Conservation (phyloP, 495 filamentous ascomycete species). For the Penicillium steckii region DNA sequence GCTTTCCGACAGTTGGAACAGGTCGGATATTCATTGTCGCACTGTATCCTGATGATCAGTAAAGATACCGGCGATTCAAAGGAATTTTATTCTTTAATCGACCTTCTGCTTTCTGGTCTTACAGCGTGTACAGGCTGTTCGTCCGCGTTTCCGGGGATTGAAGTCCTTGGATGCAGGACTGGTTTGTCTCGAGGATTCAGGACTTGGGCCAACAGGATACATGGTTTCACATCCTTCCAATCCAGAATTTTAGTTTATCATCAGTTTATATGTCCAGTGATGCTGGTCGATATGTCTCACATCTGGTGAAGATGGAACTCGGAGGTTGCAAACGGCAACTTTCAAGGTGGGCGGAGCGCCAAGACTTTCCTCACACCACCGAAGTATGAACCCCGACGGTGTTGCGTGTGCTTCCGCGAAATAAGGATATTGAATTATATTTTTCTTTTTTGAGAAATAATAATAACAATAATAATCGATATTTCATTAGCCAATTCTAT, state of each 20-base stretch:
- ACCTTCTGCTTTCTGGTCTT: slow-evolving; percentile 52
- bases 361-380: too few species aligned
- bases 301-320: background rate
- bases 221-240: slow-evolving; percentile 12
- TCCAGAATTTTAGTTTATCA: background rate
- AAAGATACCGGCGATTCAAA: background rate
- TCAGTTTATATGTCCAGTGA: background rate
- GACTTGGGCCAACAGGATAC: slow-evolving; percentile 16
- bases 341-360: background rate
- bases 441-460: too few species aligned
- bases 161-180: slow-evolving; percentile 30
- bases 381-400: too few species aligned
- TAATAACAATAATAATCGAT: too few species aligned
- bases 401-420: too few species aligned
- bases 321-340: background rate
- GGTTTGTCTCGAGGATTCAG: slow-evolving; percentile 19
- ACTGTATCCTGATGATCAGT: slow-evolving; percentile 19
- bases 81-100: background rate
- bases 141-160: slow-evolving; percentile 50
- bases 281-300: background rate
- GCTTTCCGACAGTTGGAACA: slow-evolving; percentile 54
- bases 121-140: slow-evolving; percentile 53
- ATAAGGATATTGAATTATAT: too few species aligned
- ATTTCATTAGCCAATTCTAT: too few species aligned
- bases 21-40: slow-evolving; percentile 44